Conservation (phyloP, 2,329 filamentous ascomycete genomes). For the Fusarium duplospermum region DNA sequence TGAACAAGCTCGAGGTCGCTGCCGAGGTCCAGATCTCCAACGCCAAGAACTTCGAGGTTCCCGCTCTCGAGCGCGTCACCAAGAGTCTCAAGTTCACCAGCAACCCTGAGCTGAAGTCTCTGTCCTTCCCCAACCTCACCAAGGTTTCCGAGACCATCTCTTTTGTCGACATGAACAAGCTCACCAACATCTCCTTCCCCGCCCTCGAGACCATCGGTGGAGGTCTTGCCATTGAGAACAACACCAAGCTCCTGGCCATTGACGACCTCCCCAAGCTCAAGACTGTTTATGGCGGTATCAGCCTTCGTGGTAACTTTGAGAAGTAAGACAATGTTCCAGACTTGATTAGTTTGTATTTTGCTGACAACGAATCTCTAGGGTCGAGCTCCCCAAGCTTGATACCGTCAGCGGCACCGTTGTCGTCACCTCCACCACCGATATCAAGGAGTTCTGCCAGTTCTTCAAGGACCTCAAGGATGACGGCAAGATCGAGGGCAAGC, state of each 20-base stretch:
- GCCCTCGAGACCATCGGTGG: slow-evolving; percentile 76
- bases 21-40: slow-evolving; percentile 72
- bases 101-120: slow-evolving; percentile 72
- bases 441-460: slow-evolving; percentile 66
- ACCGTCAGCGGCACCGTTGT: slow-evolving; percentile 80
- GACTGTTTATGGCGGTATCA: slow-evolving; percentile 81
- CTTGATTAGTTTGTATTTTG: background rate
- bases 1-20: slow-evolving; percentile 79
- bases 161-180: slow-evolving; percentile 70
- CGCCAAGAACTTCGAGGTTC: slow-evolving; percentile 78
- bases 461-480: slow-evolving; percentile 55
- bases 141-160: slow-evolving; percentile 66
- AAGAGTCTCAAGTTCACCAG: slow-evolving; percentile 86
- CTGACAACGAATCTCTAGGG: slow-evolving; percentile 60
- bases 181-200: slow-evolving; percentile 82
- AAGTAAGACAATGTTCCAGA: slow-evolving; percentile 67
- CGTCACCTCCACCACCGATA: slow-evolving; percentile 73
- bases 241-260: slow-evolving; percentile 77
- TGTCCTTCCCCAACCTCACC: slow-evolving; percentile 78
- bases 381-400: slow-evolving; percentile 74
- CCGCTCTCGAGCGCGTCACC: slow-evolving; percentile 78
- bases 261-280: slow-evolving; percentile 75
- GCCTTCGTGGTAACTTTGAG: slow-evolving; percentile 86
- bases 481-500: slow-evolving; percentile 56
- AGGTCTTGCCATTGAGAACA: slow-evolving; percentile 90